Percentiles rank a stretch among this genome's conserved stretches.
Conservation (phyloP, 106 monocot genomes). For the Allium fistulosum region DNA sequence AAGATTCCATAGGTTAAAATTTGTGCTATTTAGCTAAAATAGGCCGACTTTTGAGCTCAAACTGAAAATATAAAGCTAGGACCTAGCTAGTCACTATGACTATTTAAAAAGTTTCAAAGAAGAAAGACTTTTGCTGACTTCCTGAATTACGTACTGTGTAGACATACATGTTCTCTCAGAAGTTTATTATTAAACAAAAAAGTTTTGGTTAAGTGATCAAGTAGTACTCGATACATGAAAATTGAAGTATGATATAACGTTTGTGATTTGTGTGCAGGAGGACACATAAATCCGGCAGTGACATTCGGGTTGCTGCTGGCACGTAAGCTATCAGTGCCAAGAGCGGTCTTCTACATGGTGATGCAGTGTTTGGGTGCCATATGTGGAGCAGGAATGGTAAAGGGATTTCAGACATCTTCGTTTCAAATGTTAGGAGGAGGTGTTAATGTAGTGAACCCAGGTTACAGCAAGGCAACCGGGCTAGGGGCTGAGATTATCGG, state of each 20-base stretch:
- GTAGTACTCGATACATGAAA: neutral
- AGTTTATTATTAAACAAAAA: neutral
- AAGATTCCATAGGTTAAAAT: neutral
- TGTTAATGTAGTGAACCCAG: neutral
- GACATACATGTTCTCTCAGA: too few species aligned
- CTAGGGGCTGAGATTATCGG: constrained; percentile 12
- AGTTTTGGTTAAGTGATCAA: neutral
- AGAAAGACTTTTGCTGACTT: too few species aligned
- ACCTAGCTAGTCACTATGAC: too few species aligned
- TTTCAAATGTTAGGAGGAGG: constrained; percentile 6
- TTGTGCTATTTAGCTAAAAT: neutral
- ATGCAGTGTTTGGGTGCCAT: constrained; percentile 12
- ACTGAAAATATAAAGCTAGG: too few species aligned
- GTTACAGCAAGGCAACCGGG: constrained; percentile 5
- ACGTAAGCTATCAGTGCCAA: constrained; percentile 7
- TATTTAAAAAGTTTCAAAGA: too few species aligned
- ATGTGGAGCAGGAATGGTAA: constrained; percentile 7
- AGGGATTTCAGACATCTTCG: neutral
- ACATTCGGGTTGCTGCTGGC: constrained; percentile 13
- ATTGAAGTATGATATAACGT: neutral
- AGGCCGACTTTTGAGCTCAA: too few species aligned
- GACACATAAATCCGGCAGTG: constrained; percentile 14
- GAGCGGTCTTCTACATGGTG: constrained; percentile 10
- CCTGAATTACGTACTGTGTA: too few species aligned
- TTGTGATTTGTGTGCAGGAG: constrained; percentile 6